Conservation (phyloP, 371 early-diverging fungal genomes). For the Lichtheimia ramosa region DNA sequence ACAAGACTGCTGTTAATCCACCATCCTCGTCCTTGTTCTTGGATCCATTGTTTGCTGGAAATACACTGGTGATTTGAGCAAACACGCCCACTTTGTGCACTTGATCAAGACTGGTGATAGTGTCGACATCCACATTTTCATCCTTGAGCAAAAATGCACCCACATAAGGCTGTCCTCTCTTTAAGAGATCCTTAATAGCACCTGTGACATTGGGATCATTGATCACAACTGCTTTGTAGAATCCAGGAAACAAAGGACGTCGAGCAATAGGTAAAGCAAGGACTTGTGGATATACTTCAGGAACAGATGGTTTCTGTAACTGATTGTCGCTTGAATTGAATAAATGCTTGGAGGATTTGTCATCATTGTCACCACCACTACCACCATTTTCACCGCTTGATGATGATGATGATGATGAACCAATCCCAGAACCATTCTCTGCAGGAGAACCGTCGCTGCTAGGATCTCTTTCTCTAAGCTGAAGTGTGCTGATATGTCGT, state of each 20-base stretch:
- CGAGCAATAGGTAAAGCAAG: constrained; percentile 92
- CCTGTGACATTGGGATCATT: constrained; percentile 90
- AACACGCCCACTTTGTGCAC: constrained; percentile 94
- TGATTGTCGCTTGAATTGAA: constrained; percentile 56
- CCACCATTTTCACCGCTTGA: constrained; percentile 23
- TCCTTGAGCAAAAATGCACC: constrained; percentile 93
- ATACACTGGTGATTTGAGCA: constrained; percentile 95
- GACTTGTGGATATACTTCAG: constrained; percentile 88
- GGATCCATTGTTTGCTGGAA: constrained; percentile 59
- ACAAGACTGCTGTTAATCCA: constrained; percentile 91
- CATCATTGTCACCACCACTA: constrained; percentile 22
- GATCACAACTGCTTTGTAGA: constrained; percentile 95
- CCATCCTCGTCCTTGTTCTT: constrained; percentile 61
- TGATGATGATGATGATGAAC: constrained; percentile 31
- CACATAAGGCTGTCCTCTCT: constrained; percentile 92
- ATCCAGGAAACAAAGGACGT: constrained; percentile 94
- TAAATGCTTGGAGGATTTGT: constrained; percentile 24
- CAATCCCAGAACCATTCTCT: constrained; percentile 11
- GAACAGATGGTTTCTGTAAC: constrained; percentile 75
- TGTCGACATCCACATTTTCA: constrained; percentile 83
- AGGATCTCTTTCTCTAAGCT: constrained; percentile 36
- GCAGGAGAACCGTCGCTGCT: constrained; percentile 22
- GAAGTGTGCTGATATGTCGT: constrained; percentile 23
- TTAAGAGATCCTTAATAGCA: constrained; percentile 88
- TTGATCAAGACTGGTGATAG: constrained; percentile 72